Conservation (phyloP, 2,329 filamentous ascomycete genomes). For the Neonectria ditissima region DNA sequence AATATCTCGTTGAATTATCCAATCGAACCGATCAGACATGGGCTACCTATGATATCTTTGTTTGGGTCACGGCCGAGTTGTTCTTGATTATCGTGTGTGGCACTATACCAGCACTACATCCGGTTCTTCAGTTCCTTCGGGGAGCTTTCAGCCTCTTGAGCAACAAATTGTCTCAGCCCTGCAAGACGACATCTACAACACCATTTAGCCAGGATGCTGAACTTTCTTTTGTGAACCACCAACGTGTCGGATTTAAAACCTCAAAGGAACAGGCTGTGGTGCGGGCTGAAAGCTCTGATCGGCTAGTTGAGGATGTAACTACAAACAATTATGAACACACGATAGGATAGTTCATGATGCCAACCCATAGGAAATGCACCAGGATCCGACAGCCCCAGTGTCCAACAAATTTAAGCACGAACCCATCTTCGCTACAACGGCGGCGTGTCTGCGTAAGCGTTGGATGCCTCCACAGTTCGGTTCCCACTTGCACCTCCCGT, state of each 20-base stretch:
- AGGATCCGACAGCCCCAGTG: not conserved
- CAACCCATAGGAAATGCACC: not conserved
- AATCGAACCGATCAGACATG: constrained; percentile 40
- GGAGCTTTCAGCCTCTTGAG: not conserved
- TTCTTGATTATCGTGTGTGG: constrained; percentile 42
- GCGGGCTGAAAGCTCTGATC: not conserved
- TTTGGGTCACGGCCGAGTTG: constrained; percentile 40
- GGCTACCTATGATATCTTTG: constrained; percentile 39
- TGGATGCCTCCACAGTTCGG: not conserved
- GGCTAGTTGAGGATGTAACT: not conserved
- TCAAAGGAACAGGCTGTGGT: not conserved
- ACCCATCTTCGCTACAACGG: not conserved
- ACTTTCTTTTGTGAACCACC: not conserved
- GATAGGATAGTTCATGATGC: not conserved
- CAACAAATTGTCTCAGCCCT: not conserved
- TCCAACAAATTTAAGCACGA: not conserved
- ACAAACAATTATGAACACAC: not conserved
- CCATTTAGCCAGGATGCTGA: not conserved
- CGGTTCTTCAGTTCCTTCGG: constrained; percentile 18
- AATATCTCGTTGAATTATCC: constrained; percentile 35
- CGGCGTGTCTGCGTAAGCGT: not conserved
- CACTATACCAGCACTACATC: constrained; percentile 34
- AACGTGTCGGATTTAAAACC: not conserved
- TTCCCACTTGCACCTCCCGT: not conserved
- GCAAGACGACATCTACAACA: not conserved